Percentiles rank a stretch among this genome's conserved stretches.
phyloP scores from a whole-genome alignment of 345 rosid species.

The Murraya koenigii region DNA sequence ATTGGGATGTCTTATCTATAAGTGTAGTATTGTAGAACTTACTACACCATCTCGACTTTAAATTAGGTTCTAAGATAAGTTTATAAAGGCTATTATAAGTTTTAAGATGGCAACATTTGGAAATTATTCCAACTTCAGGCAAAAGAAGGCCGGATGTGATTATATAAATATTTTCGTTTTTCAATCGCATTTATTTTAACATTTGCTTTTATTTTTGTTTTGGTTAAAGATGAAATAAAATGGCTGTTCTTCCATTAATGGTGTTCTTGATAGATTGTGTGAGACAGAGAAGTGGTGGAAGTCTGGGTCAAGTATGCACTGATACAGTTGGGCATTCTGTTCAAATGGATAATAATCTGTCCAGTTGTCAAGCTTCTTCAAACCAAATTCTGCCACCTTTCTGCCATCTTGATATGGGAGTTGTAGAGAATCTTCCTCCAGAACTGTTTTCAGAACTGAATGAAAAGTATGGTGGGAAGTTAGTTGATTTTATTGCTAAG shows the following conservation, averaged over 20 bases:
- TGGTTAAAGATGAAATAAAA: background rate
- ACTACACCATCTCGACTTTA: background rate
- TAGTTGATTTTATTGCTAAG: conserved; percentile 54
- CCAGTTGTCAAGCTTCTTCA: conserved; percentile 23
- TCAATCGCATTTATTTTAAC: background rate
- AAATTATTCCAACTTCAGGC: conserved; percentile 1
- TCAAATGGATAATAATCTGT: conserved; percentile 30
- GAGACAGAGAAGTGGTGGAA: conserved; percentile 26
- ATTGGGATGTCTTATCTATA: background rate
- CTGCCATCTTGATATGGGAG: conserved; percentile 74
- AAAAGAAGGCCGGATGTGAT: background rate
- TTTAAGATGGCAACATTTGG: background rate
- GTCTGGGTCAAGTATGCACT: conserved; percentile 26
- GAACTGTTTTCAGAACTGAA: conserved; percentile 79
- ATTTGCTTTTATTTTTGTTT: background rate
- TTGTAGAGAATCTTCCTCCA: conserved; percentile 78
- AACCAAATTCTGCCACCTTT: conserved; percentile 57
- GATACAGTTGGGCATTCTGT: conserved; percentile 31
- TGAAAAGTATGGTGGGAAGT: conserved; percentile 73
- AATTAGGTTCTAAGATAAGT: background rate
- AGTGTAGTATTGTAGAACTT: background rate
- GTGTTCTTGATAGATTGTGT: conserved; percentile 42
- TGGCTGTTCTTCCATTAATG: conserved; percentile 4
- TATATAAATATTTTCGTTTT: background rate
- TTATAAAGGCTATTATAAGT: background rate